phyloP scores from a whole-genome alignment of 768 basidiomycete species.

The Kwoniella sp. region DNA sequence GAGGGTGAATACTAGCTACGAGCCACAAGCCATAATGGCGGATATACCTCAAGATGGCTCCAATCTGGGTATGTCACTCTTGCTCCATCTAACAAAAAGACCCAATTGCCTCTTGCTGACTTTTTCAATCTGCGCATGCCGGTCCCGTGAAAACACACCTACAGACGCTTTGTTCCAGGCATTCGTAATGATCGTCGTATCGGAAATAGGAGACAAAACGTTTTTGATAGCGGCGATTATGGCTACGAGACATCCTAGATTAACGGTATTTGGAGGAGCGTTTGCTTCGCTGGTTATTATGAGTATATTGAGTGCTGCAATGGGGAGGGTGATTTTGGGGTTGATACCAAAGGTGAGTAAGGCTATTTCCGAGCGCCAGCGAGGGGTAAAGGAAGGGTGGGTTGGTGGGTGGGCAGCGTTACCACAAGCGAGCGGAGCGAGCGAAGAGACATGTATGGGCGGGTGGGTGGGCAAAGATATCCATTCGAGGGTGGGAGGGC shows the following conservation, averaged over 20 bases:
- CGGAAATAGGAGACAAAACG: constrained; percentile 80
- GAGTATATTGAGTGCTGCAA: constrained; percentile 89
- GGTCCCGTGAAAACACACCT: not conserved
- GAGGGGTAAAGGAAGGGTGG: not conserved
- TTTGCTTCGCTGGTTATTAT: constrained; percentile 85
- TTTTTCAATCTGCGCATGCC: too few relatives aligned
- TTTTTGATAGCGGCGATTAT: constrained; percentile 79
- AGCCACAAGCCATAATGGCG: constrained; percentile 26
- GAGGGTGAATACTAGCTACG: too few relatives aligned
- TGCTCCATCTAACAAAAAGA: not conserved
- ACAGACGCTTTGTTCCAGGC: constrained; percentile 68
- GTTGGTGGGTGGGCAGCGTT: not conserved
- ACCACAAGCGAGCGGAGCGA: not conserved
- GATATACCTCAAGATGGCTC: constrained; percentile 20
- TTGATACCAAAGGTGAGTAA: constrained; percentile 66
- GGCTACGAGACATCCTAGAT: constrained; percentile 79
- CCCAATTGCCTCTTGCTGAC: not conserved
- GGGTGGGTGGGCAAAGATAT: not conserved
- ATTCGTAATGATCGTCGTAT: constrained; percentile 83
- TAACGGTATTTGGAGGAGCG: constrained; percentile 83
- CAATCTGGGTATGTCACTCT: constrained; percentile 19
- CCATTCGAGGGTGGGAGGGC: too few relatives aligned
- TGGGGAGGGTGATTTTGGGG: constrained; percentile 85
- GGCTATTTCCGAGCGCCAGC: not conserved
- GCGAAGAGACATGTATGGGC: not conserved